Evolutionary conservation across 176 grass and related monocot species (phyloP).

Genomic region (Puya raimondii): DNA sequence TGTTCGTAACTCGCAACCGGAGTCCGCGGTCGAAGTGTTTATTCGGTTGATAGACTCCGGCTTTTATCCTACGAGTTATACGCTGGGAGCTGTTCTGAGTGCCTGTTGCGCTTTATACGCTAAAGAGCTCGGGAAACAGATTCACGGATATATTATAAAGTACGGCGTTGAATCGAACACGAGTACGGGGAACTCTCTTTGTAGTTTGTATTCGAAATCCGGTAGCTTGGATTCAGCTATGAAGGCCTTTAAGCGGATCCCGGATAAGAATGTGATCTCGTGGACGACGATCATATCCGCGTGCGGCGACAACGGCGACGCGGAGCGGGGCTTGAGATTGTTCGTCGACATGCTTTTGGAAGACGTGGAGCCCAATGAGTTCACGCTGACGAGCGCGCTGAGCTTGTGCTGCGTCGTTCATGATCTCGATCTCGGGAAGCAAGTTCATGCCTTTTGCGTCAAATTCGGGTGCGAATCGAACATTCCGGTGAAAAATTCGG

Average conservation of each 20-base stretch:
- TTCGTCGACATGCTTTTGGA: slow-evolving; percentile 63
- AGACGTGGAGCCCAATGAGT: slow-evolving; percentile 48
- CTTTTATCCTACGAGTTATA: slow-evolving; percentile 48
- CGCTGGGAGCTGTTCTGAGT: slow-evolving; percentile 38
- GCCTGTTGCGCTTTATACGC: slow-evolving; percentile 24
- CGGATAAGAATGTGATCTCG: slow-evolving; percentile 64
- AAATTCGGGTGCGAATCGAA: slow-evolving; percentile 47
- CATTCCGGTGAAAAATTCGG: slow-evolving; percentile 54
- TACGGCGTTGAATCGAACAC: slow-evolving; percentile 36
- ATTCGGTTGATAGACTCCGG: slow-evolving; percentile 39
- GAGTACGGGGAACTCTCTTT: slow-evolving; percentile 54
- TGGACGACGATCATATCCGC: slow-evolving; percentile 73
- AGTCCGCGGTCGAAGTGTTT: slow-evolving; percentile 27
- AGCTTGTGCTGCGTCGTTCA: slow-evolving; percentile 49
- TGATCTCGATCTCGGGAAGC: slow-evolving; percentile 59
- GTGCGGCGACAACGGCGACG: slow-evolving; percentile 48
- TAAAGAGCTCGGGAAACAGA: slow-evolving; percentile 39
- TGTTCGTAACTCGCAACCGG: slow-evolving; percentile 33
- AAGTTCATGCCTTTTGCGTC: slow-evolving; percentile 65
- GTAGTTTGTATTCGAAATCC: slow-evolving; percentile 55
- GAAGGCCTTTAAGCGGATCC: slow-evolving; percentile 38
- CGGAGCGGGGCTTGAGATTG: slow-evolving; percentile 45
- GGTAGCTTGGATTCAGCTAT: slow-evolving; percentile 39
- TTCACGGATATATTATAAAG: slow-evolving; percentile 57
- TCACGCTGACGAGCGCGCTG: slow-evolving; percentile 58